Conservation (phyloP, 495 filamentous ascomycete species). For the Venustampulla echinocandica region DNA sequence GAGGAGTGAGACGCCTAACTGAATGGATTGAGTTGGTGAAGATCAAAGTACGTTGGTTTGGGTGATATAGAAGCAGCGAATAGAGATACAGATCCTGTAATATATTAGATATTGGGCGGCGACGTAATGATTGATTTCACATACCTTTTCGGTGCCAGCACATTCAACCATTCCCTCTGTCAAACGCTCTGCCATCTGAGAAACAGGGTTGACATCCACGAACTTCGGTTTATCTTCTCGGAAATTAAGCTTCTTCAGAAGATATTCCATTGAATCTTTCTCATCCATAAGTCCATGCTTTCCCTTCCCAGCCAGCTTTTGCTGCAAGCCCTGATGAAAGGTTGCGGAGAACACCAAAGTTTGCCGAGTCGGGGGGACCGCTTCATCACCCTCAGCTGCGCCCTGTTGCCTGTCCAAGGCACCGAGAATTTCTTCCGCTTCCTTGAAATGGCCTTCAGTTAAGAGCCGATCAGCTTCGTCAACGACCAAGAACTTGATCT, state of each 20-base stretch:
- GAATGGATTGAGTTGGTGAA: conserved; percentile 95
- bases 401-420: conserved; percentile 52
- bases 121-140: neutral
- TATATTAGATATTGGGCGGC: conserved; percentile 6
- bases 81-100: conserved; percentile 83
- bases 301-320: conserved; percentile 75
- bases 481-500: conserved; percentile 74
- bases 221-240: conserved; percentile 65
- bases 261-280: conserved; percentile 81
- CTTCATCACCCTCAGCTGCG: conserved; percentile 30
- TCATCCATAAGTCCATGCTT: conserved; percentile 43
- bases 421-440: conserved; percentile 75
- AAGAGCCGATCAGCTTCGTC: conserved; percentile 93
- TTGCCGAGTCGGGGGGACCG: conserved; percentile 46
- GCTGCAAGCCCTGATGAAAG: conserved; percentile 81
- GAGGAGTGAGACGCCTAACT: conserved; percentile 75
- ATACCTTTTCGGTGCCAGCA: conserved; percentile 80
- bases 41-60: conserved; percentile 68
- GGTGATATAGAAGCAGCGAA: conserved; percentile 72
- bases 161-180: conserved; percentile 91
- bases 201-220: conserved; percentile 79
- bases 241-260: conserved; percentile 85
- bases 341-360: conserved; percentile 96
- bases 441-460: conserved; percentile 91
- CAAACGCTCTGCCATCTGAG: conserved; percentile 76